Conservation (phyloP, 352 stramenopile species). For the Phytophthora cactorum region DNA sequence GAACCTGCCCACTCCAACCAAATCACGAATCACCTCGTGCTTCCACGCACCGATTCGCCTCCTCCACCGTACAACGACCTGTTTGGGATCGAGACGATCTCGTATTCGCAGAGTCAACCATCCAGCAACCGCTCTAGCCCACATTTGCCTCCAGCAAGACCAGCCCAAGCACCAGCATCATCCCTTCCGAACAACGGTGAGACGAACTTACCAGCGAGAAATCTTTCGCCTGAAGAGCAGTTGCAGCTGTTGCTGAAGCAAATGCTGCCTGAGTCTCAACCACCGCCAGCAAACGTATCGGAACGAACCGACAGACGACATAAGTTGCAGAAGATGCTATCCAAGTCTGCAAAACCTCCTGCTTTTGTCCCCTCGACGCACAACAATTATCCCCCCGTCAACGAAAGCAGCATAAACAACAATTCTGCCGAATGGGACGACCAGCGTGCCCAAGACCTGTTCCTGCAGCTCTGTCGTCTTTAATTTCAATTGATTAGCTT, state of each 20-base stretch:
- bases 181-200: not conserved
- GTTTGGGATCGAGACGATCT: constrained; percentile 68
- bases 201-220: not conserved
- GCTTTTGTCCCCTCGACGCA: not conserved
- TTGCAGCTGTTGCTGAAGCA: constrained; percentile 59
- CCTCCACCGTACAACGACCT: constrained; percentile 67
- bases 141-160: constrained; percentile 13
- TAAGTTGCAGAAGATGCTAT: constrained; percentile 10
- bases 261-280: constrained; percentile 40
- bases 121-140: constrained; percentile 4
- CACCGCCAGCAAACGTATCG: constrained; percentile 2
- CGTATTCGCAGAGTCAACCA: constrained; percentile 24
- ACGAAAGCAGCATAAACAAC: constrained; percentile 12
- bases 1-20: constrained; percentile 22
- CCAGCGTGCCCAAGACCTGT: constrained; percentile 61
- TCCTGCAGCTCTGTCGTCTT: constrained; percentile 66
- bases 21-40: constrained; percentile 5
- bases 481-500: constrained; percentile 5
- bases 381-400: constrained; percentile 1
- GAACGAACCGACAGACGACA: constrained; percentile 5
- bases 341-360: constrained; percentile 14
- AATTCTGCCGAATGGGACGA: constrained; percentile 55
- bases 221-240: constrained; percentile 48
- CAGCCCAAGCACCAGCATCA: constrained; percentile 1
- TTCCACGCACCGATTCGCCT: constrained; percentile 40